Base-by-base conservation (phyloP, 768 basidiomycete species). In the Lactarius sp. region DNA sequence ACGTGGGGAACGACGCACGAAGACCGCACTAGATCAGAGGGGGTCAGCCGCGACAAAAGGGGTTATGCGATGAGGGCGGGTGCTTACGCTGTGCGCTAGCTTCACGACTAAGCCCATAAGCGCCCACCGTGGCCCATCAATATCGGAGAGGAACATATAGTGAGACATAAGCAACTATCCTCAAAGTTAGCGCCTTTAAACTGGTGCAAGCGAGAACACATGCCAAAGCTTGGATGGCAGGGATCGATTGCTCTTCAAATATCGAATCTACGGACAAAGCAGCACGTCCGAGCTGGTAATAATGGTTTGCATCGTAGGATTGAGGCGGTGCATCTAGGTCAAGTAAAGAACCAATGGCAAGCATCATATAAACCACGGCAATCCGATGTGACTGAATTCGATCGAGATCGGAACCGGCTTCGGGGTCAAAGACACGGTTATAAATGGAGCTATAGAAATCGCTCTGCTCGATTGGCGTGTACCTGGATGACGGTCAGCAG, bases 41-140 rank as follows among this genome's bases (percentile, higher is more conserved):
- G 60, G 52, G 59, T 60, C 52, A 58, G 58, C 47, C 66, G 73
- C 58, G 71, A 59, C 58, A 53, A 56, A 64, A 59, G 61, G 59
- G 31, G 60, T 60, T 27, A 20, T 53, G 60, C 60, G 62, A 66
- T 66, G 54, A 64, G 52, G 56, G 59, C 52, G 59, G 56, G 51
- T 60, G 75, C 74, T 73, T 59, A 88, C 86, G 74, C 85, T 85
- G 70, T 86, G 85, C 57, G 85, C 84, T 67, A 88, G 73, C 73
- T 88, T 88, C 33, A 86, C 84, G 22, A 83, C 81, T 36, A 88
- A 77, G 52, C 87, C 87, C 85, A 87, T 86, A 56, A 85, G 73
- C 33, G 84, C 80, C 87, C 87, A 88, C 66, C 86, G 77, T 33
- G 85, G 81, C 31, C 81, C 80, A 56, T 83, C 83, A 66, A 78